Conservation (phyloP, 192 early-diverging fungal genomes). For the Coemansia sp. region DNA sequence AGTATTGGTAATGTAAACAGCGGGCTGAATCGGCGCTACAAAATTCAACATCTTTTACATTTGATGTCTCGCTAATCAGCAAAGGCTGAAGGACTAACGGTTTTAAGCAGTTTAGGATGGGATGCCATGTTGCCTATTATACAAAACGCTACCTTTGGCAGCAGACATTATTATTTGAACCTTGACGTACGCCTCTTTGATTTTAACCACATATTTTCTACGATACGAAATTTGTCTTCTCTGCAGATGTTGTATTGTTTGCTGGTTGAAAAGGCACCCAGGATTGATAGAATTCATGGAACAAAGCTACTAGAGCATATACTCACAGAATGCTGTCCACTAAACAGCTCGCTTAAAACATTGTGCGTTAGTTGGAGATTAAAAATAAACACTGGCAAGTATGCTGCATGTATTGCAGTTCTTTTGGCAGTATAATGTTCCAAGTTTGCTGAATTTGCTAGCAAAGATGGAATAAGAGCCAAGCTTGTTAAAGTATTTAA, state of each 20-base stretch:
- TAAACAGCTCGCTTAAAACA: background rate
- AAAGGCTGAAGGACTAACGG: background rate
- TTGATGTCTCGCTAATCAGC: background rate
- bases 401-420: background rate
- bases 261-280: background rate
- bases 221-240: background rate
- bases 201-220: background rate
- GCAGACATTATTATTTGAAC: background rate
- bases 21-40: background rate
- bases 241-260: background rate
- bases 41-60: background rate
- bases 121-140: no score
- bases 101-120: background rate
- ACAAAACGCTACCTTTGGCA: no score
- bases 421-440: background rate
- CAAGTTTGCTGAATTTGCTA: no score
- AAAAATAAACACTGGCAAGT: background rate
- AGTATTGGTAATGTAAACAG: background rate
- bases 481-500: no score
- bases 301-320: background rate
- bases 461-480: no score
- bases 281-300: background rate
- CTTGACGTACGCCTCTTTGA: background rate
- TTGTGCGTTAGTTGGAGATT: background rate
- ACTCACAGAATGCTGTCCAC: background rate